Evolutionary conservation across 1,284 basidiomycete genomes (phyloP), one percentile per base, ranked within the genome.

Genomic region (Rhodotorula sp.): DNA sequence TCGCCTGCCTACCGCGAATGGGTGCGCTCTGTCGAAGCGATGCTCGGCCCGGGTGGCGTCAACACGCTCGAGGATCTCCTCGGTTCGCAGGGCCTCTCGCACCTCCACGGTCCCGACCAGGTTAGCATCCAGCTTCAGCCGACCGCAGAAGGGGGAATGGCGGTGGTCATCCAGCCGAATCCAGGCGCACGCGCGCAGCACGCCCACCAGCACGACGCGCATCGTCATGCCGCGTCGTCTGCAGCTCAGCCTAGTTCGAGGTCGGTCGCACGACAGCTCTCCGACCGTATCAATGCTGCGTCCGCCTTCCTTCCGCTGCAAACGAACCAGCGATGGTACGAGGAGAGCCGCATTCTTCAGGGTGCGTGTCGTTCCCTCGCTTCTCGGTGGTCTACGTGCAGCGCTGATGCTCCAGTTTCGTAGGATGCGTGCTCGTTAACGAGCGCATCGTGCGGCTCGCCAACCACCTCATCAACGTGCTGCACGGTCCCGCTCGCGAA

Each of bases 271-370:
- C 65, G 70, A 17, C 69, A 74, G 52, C 66, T 71, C 27, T 64
- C 60, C 22, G 76, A 79, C 34, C 70, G 73, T 17, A 57, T 74
- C 62, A 72, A 67, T 58, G 66, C 73, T n/a, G 65, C 70, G 10
- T 74, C 78, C 29, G 82, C 82, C 22, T 84, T 83, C 74, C 74
- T 79, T 17, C 94, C 94, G 5, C 81, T 91, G 68, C 89, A 82
- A 17, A 97, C 95, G 0, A 79, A 88, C n/a, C 89, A 91, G 77
- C 86, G 95, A 56, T 98, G 95, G 94, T 82, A 85, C 2, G 94
- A 97, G 77, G 94, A 96, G 80, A 87, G 87, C 65, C 90, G 89
- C 76, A 88, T 91, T 62, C 83, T 92, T 22, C 88, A 93, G 68
- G 88, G 90, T 47, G 85, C 88, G 75, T 88, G 89, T 15, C 9